These are phyloP conservation scores for Mrakia frigida DNA, from an alignment of 768 basidiomycete genomes.

Conservation along the genomic window DNA sequence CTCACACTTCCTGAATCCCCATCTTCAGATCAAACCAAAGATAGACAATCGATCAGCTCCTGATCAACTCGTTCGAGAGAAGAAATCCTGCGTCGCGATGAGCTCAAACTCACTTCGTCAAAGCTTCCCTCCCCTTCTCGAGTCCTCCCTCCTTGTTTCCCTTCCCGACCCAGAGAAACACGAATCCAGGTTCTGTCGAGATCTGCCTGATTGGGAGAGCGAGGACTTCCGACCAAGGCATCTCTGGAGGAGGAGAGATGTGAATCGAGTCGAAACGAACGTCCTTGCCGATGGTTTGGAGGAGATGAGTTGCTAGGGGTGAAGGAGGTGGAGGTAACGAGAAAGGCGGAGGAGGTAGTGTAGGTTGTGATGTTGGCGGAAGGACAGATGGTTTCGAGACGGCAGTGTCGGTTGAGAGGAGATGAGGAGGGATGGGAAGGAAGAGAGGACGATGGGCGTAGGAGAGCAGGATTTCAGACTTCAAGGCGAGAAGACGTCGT, in stretches of 20 bases:
- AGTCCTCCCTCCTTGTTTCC: conserved; percentile 76
- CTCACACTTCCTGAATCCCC: conserved; percentile 84
- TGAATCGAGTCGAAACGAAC: conserved; percentile 26
- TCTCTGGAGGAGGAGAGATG: conserved; percentile 28
- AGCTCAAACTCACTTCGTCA: conserved; percentile 53
- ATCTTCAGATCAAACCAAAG: conserved; percentile 42
- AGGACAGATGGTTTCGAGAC: not conserved
- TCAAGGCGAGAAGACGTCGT: conserved; percentile 72
- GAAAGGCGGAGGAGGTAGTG: not conserved
- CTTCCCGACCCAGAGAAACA: conserved; percentile 93
- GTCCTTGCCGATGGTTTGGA: conserved; percentile 49
- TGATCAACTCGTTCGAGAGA: not conserved
- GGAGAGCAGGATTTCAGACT: conserved; percentile 67
- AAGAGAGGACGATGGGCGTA: conserved; percentile 60
- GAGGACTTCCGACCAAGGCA: conserved; percentile 77
- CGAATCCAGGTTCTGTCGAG: conserved; percentile 84
- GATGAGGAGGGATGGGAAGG: conserved; percentile 49
- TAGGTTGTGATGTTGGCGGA: not conserved
- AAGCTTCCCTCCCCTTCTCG: conserved; percentile 81
- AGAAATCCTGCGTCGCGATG: too few relatives aligned
- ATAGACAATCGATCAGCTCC: not conserved
- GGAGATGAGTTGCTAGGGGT: conserved; percentile 84
- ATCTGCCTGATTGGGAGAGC: conserved; percentile 73
- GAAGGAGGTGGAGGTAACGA: conserved; percentile 5
- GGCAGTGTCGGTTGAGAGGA: conserved; percentile 49